Base-by-base conservation (phyloP, 148 eudicot species). In the Heliosperma pusillum region DNA sequence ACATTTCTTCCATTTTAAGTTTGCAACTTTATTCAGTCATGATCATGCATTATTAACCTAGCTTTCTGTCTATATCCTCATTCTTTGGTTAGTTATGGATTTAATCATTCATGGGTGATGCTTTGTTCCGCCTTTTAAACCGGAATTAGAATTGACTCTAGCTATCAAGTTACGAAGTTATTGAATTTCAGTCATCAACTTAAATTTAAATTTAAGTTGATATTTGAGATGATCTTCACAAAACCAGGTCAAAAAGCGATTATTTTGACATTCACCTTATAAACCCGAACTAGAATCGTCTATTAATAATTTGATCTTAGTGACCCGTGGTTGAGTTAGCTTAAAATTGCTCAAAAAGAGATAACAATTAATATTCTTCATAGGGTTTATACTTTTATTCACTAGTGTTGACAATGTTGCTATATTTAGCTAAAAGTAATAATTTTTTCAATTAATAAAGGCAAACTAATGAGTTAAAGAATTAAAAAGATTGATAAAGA, bases 1-100 rank as follows among this genome's bases (percentile, higher is more conserved):
- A 79, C 77, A 74, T 74, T 79, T 68, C 78, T 74, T 79, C 73
- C 56, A 74, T 59, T 69, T 69, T 53, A 74, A 79, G 82, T 79
- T 74, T 65, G 68, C 81, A 65, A 45, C 59, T 66, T 66, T 72
- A 72, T 29, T 64, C 55, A 10, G 50, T 64, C 62, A 42, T 67
- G 17, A 40, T 67, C 71, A 64, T 75, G 58, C 42, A 73, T 73
- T 66, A 57, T 59, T 76, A 20, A 40, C 53, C 11, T 52, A 55
- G 55, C 50, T 72, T 65, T 72, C n/a, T 78, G 76, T 65, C 76
- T 63, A 52, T 45, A 66, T 79, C 47, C 36, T 44, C 69, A 27
- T 73, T 79, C 77, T 79, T 68, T 25, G 33, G 47, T 59, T 74
- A 68, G 78, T 79, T 68, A 58, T 22, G 64, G 64, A 16, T 24